phyloP scores from a whole-genome alignment of 2,329 filamentous ascomycete genomes.

The Aphanocladium album region DNA sequence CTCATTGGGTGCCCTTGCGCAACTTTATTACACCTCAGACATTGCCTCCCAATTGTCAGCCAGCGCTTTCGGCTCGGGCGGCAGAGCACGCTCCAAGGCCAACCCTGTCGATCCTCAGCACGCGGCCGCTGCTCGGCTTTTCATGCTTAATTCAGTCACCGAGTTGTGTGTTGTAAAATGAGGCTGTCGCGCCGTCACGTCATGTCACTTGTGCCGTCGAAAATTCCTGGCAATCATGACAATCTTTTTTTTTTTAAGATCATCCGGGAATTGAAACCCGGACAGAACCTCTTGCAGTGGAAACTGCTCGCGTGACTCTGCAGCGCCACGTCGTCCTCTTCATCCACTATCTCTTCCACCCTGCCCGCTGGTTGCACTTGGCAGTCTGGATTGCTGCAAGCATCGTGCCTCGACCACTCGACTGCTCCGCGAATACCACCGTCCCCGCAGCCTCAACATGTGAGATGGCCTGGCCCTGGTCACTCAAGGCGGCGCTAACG shows the following conservation, averaged over 20 bases:
- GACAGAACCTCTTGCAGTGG: slow-evolving; percentile 5
- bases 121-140: not conserved
- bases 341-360: not conserved
- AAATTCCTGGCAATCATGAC: not conserved
- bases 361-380: not conserved
- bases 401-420: not conserved
- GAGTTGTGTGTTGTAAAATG: not conserved
- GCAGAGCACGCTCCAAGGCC: not conserved
- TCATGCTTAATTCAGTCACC: slow-evolving; percentile 6
- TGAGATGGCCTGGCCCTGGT: not conserved
- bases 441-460: not conserved
- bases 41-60: not conserved
- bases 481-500: not conserved
- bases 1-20: not conserved
- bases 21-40: not conserved
- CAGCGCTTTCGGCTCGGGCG: not conserved
- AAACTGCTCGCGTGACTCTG: slow-evolving; percentile 13
- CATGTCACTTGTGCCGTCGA: not conserved
- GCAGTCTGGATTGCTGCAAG: slow-evolving; percentile 4
- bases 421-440: not conserved
- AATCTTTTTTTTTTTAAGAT: not conserved
- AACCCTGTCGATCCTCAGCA: not conserved
- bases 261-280: not conserved
- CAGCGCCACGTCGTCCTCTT: not conserved
- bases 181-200: not conserved